Evolutionary conservation across 1,284 basidiomycete genomes (phyloP), one percentile per base, ranked within the genome.

Genomic region (Trametes sp.): DNA sequence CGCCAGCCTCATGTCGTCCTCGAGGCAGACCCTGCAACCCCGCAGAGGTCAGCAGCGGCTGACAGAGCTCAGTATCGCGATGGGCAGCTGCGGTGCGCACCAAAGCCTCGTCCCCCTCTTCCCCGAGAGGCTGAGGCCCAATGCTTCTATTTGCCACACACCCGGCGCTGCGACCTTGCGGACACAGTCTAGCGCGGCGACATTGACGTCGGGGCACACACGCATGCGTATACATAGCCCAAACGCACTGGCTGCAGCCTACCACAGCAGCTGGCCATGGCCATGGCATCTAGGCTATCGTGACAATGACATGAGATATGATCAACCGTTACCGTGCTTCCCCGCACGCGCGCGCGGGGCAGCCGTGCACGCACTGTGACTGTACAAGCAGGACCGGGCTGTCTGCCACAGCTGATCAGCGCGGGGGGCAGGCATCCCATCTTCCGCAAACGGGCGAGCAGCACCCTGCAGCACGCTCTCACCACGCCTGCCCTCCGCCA

Each of bases 1-100:
- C 42, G 55, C 31, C 56, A 53, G 61, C 66, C 66, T 67, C 66
- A 65, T 67, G 66, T 54, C 56, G 23, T 48, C 59, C 58, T 50
- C 63, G 63, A 67, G 66, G 66, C 66, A 54, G 55, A 16, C 14
- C 38, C 19, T 42, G 41, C n/a, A 23, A 24, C 24, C 14, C 45
- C n/a, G n/a, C n/a, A n/a, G 45, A 24, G 24, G 45, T 46, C 56
- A 51, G 50, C 58, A 62, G 57, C 56, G 55, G 53, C 45, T 49
- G 38, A 14, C n/a, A n/a, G n/a, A n/a, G n/a, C 54, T 57, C 45
- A 54, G 55, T 55, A 61, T 58, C 59, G 44, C 54, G 57, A 54
- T 61, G 53, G 7, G 26, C 28, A 24, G 13, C 19, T 19, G 11
- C 48, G 10, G 19, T 19, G 19, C 6, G 9, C n/a, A 49, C 48